Percentiles rank a stretch among this genome's conserved stretches.
These are phyloP conservation scores for Botrytis deweyae DNA, from an alignment of 2,329 filamentous ascomycete species.

Conservation along the genomic window DNA sequence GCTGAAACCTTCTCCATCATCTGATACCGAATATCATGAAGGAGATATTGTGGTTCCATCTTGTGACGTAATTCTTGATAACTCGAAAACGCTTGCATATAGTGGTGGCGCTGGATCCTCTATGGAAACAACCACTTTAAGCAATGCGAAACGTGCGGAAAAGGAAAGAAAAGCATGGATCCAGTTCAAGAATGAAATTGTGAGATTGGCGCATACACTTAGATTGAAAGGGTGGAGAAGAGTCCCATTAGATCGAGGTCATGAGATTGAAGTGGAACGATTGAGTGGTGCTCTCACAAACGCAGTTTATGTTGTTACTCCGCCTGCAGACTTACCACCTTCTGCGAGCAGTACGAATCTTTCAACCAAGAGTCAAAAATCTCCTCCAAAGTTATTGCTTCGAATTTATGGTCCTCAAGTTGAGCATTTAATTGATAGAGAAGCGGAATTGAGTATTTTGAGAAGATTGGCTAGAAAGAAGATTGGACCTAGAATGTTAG, in stretches of 20 bases:
- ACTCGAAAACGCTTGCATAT: conserved; percentile 83
- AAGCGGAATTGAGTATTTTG: conserved; percentile 84
- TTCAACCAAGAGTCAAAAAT: conserved; percentile 37
- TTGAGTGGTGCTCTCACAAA: conserved; percentile 93
- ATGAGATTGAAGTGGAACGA: conserved; percentile 67
- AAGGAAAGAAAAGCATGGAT: conserved; percentile 78
- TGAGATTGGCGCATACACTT: conserved; percentile 84
- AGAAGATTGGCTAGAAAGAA: conserved; percentile 84
- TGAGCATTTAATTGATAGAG: conserved; percentile 91
- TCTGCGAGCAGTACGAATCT: conserved; percentile 32
- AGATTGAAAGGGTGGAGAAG: conserved; percentile 88
- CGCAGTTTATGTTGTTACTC: conserved; percentile 90
- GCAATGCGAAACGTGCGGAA: conserved; percentile 49
- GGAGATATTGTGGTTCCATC: conserved; percentile 79
- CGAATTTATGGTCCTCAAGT: conserved; percentile 94
- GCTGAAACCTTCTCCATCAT: conserved; percentile 53
- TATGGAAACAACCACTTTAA: conserved; percentile 42
- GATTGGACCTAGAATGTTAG: conserved; percentile 86
- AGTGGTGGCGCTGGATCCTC: conserved; percentile 49
- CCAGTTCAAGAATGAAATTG: conserved; percentile 88
- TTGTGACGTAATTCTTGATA: conserved; percentile 83
- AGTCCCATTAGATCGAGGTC: conserved; percentile 70
- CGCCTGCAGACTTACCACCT: conserved; percentile 61
- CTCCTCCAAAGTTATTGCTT: conserved; percentile 68
- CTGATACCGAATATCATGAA: conserved; percentile 83